These are phyloP conservation scores for Myriosclerotinia duriaeana DNA, from an alignment of 2,329 filamentous ascomycete genomes.

Conservation along the genomic window DNA sequence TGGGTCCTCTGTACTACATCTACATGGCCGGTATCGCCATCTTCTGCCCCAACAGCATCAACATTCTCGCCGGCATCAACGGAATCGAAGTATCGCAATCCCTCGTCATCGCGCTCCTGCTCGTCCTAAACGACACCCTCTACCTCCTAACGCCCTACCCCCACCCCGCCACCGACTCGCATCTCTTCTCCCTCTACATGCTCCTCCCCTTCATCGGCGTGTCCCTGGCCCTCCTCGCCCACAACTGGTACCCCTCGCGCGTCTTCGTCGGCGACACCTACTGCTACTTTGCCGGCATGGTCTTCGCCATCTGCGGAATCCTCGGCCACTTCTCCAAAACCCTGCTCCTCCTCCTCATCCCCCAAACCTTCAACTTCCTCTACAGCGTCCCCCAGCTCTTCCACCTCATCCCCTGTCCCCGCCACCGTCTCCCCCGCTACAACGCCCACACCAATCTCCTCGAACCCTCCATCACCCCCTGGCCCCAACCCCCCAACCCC, in stretches of 20 bases:
- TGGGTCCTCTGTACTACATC: slow-evolving; percentile 82
- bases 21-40: slow-evolving; percentile 98
- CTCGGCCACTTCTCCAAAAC: slow-evolving; percentile 98
- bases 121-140: slow-evolving; percentile 82
- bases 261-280: slow-evolving; percentile 99
- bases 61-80: slow-evolving; percentile 99
- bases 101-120: slow-evolving; percentile 79
- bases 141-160: slow-evolving; percentile 83
- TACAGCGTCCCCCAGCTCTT: slow-evolving; percentile 94
- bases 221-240: slow-evolving; percentile 77
- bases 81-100: slow-evolving; percentile 96
- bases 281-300: slow-evolving; percentile 99
- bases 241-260: slow-evolving; percentile 94
- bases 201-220: slow-evolving; percentile 93
- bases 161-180: slow-evolving; percentile 91
- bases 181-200: slow-evolving; percentile 94
- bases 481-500: slow-evolving; percentile 67
- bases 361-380: slow-evolving; percentile 94
- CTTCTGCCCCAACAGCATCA: slow-evolving; percentile 98
- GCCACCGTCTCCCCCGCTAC: slow-evolving; percentile 87
- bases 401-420: slow-evolving; percentile 83
- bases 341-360: slow-evolving; percentile 82
- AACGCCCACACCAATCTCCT: slow-evolving; percentile 81
- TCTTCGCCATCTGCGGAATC: slow-evolving; percentile 96
- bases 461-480: slow-evolving; percentile 81